phyloP scores from a whole-genome alignment of 352 stramenopile species.

The Thraustotheca clavata region DNA sequence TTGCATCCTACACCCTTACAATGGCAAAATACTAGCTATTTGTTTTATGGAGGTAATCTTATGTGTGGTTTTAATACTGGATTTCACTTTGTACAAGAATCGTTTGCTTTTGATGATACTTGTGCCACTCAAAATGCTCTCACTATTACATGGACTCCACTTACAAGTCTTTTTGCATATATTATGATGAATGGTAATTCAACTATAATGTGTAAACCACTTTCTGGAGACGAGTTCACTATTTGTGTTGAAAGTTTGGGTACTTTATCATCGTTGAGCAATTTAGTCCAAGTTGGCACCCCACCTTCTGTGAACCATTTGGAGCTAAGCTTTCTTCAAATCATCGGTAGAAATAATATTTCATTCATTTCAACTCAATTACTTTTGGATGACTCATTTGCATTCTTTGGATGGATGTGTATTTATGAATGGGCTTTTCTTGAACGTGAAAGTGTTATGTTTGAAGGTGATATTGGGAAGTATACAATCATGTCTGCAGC shows the following conservation, averaged over 20 bases:
- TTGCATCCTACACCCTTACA: no score
- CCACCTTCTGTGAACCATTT: no score
- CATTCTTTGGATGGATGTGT: background rate
- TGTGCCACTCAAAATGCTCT: background rate
- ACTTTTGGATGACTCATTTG: background rate
- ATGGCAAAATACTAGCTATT: no score
- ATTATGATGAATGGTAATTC: no score
- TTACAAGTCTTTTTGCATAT: background rate
- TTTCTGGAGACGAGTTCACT: no score
- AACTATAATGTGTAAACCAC: no score
- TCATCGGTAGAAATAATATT: no score
- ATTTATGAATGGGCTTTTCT: background rate
- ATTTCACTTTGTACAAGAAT: background rate
- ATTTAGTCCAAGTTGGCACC: no score
- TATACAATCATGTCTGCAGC: background rate
- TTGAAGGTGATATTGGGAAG: background rate
- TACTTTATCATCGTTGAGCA: no score
- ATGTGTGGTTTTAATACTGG: background rate
- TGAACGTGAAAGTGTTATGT: background rate
- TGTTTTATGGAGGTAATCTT: constrained; percentile 1
- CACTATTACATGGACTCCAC: background rate
- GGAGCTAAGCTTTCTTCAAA: no score
- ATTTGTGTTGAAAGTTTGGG: no score
- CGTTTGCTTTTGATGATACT: constrained; percentile 8
- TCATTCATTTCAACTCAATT: background rate